Evolutionary conservation across 1,284 basidiomycete species (phyloP), one percentile per base, ranked within the genome.

Genomic region (Puccinia horiana): DNA sequence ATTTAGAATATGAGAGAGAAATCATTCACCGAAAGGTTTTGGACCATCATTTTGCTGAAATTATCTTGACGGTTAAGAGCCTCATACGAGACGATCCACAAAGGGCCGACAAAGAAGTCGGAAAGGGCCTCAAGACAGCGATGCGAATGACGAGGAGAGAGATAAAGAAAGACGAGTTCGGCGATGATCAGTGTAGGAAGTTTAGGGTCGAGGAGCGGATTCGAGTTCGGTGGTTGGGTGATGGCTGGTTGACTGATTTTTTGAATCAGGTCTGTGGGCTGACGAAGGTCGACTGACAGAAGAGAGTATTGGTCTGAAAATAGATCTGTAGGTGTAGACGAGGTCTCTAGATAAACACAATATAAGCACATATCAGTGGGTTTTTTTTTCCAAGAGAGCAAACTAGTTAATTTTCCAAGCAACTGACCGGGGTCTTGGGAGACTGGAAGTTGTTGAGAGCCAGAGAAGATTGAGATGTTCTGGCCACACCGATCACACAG

Each of bases 121-220:
- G 90, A 88, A 85, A 95, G 95, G 92, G 93, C 95, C 52, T 88
- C 86, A 6, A 96, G 88, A n/a, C 96, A 86, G 0, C 88, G 88
- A 35, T 89, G 88, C 0, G 92, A 92, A 2, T 90, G 88, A 6
- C 87, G 85, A 0, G 93, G 91, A 0, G 88, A 85, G 90, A 97
- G 92, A 87, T 98, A 98, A n/a, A 91, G 93, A 82, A 96, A 90
- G 2, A 97, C 93, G 84, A 95, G 96, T 89, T 98, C 95, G 83
- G 94, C 94, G 12, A 98, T 88, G 26, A 96, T 89, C 0, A 98
- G 49, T 37, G 77, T 79, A 12, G 47, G 52, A 9, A 23, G 12
- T 5, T 9, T 6, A 16, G 67, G 52, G 16, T 44, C 35, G 6
- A 61, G 49, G 12, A 79, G 26, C 14, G 32, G 11, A 37, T 26